Evolutionary conservation across 2,329 filamentous ascomycete species (phyloP).

Genomic region (Penicillium digitatum): DNA sequence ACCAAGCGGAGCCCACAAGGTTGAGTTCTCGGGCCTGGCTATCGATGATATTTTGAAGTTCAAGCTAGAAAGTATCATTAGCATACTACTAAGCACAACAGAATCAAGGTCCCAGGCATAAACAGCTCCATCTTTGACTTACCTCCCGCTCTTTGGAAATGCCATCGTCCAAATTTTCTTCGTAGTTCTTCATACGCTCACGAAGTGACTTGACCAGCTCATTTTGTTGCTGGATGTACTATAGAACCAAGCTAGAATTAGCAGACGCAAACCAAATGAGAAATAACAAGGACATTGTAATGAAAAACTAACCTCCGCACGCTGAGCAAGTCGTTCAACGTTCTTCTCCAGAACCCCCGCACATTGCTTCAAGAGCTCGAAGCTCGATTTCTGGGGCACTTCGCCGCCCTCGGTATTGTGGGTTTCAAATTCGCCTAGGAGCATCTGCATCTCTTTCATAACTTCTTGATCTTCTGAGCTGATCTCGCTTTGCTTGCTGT

Average conservation of each 20-base stretch:
- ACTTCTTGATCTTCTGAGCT: slow-evolving; percentile 41
- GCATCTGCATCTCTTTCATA: slow-evolving; percentile 41
- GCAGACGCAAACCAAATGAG: slow-evolving; percentile 4
- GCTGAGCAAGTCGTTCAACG: slow-evolving; percentile 40
- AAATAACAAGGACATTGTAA: neutral
- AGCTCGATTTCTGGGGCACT: slow-evolving; percentile 34
- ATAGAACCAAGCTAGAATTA: slow-evolving; percentile 12
- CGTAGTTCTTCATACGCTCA: slow-evolving; percentile 40
- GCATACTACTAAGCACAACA: slow-evolving; percentile 1
- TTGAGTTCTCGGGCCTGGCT: slow-evolving; percentile 43
- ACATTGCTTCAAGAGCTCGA: slow-evolving; percentile 43
- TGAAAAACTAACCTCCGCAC: slow-evolving; percentile 40
- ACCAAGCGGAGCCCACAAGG: slow-evolving; percentile 48
- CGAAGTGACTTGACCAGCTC: slow-evolving; percentile 43
- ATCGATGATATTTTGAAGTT: slow-evolving; percentile 41
- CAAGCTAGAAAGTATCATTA: slow-evolving; percentile 30
- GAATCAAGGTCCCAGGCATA: neutral
- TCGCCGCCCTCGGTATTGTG: slow-evolving; percentile 33
- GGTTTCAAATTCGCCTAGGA: slow-evolving; percentile 40
- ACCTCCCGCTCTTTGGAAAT: slow-evolving; percentile 43
- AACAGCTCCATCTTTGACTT: slow-evolving; percentile 9
- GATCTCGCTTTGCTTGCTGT: slow-evolving; percentile 39
- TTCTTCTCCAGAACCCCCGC: slow-evolving; percentile 57
- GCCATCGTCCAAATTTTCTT: slow-evolving; percentile 36
- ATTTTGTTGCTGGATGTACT: slow-evolving; percentile 45